Evolutionary conservation across 495 filamentous ascomycete genomes (phyloP), one percentile per base, ranked within the genome.

Genomic region (Neurospora pannonica): DNA sequence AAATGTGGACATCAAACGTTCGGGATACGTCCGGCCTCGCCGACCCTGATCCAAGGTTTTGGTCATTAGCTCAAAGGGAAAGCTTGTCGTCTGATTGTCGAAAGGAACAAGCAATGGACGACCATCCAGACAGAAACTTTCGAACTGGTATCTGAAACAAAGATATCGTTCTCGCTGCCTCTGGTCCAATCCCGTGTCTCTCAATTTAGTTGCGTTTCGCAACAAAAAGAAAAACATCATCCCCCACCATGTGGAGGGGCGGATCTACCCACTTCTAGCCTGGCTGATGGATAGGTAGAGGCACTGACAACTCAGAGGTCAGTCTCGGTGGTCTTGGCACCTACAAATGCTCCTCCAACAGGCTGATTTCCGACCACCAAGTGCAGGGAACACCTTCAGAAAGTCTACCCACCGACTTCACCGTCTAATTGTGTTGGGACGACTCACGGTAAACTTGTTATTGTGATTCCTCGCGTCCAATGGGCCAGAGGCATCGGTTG

Each of bases 221-320:
- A 43, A 72, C 70, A 39, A 75, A 70, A 67, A 75, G 70, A 72
- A 39, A 70, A 73, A 46, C 42, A 67, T 67, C 54, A 34, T 54
- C 46, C 71, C 74, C 71, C 75, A 73, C 76, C 38, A 62, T 72
- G 75, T 73, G 76, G 73, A 75, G 75, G 70, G 71, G 76, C 75
- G 28, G 54, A 67, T 54, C 46, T 70, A 72, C 71, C 75, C 71
- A 75, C 38, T 43, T 72, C 75, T 73, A 73, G 71, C 75, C 72
- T 72, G 71, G 75, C 73, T 39, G 37, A 36, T 67, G 54, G 40
- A 34, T 31, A 28, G 36, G 70, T 74, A 39, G 37, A 46, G 38
- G 48, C 72, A 70, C 46, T 75, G 76, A 73, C 76, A 77, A 70
- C 74, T 77, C 76, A 74, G 37, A 36, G 70, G 38, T 24, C 39